Evolutionary conservation across 495 filamentous ascomycete genomes (phyloP), one percentile per base, ranked within the genome.

Genomic region (Symbiotaphrina buchneri): DNA sequence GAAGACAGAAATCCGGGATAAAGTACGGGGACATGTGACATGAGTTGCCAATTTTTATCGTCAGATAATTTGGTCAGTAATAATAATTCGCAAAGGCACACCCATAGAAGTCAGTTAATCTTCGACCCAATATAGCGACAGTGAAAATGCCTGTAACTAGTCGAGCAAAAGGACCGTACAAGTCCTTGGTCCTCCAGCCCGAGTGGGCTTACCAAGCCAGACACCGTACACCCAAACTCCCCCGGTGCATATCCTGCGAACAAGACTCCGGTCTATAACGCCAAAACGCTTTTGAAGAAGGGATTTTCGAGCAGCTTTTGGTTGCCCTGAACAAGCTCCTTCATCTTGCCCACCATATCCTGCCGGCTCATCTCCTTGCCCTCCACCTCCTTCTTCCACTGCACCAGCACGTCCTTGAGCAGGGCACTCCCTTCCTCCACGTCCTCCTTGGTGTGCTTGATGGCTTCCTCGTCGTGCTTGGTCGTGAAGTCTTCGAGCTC

Each of bases 401-500:
- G 66, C 17, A 77, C 49, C 23, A 95, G 49, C 51, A 94, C 65
- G 7, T 71, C 74, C 52, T 95, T 94, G 25, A 99, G 60, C 44
- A 91, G 49, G 4, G 61, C 62, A 41, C 70, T 92, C n/a, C 87
- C 87, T 45, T 87, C 72, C 45, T 92, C 81, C 4, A 94, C 74
- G 41, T 99, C 79, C 43, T 82, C 65, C 41, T 79, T 82, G 30
- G 63, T 71, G 44, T 82, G 48, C 33, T 65, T 55, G 10, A 68
- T 53, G 14, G 55, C 40, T 1, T 51, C 47, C 7, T 65, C 58
- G 22, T 69, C 74, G 43, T 71, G 65, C 43, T 79, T 71, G 31
- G 71, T 70, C 0, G 78, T 76, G 42, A 97, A 97, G 48, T 97
- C 87, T 50, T 99, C 87, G 11, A 99, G 60, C 59, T 99, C 87